A percentile compares a stretch with the other conserved stretches of the same genome.
These are phyloP conservation scores for sunflower (Helianthus annuus) DNA, from an alignment of 129 eudicot species.

Conservation along the genomic window HanXRQr2.0-SUNRISE NC_035444.2:3332705-3333204, in stretches of 20 bases:
- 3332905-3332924: too few species aligned
- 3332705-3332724: not conserved
- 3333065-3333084: too few species aligned
- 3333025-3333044: slow-evolving; percentile 21
- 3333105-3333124: not conserved
- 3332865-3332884: too few species aligned
- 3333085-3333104: too few species aligned
- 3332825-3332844: too few species aligned
- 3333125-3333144: not conserved
- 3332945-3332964: slow-evolving; percentile 82
- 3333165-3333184: not conserved
- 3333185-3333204: not conserved
- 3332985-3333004: slow-evolving; percentile 71
- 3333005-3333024: slow-evolving; percentile 57
- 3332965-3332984: slow-evolving; percentile 95
- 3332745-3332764: slow-evolving; percentile 99
- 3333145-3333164: not conserved
- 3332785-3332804: slow-evolving; percentile 12
- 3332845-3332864: too few species aligned
- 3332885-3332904: too few species aligned
- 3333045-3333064: not conserved
- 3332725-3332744: slow-evolving; percentile 95
- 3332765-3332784: slow-evolving; percentile 96
- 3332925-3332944: too few species aligned
- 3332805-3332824: slow-evolving; percentile 3